phyloP scores from a whole-genome alignment of 345 rosid genomes.

The Microcos paniculata region DNA sequence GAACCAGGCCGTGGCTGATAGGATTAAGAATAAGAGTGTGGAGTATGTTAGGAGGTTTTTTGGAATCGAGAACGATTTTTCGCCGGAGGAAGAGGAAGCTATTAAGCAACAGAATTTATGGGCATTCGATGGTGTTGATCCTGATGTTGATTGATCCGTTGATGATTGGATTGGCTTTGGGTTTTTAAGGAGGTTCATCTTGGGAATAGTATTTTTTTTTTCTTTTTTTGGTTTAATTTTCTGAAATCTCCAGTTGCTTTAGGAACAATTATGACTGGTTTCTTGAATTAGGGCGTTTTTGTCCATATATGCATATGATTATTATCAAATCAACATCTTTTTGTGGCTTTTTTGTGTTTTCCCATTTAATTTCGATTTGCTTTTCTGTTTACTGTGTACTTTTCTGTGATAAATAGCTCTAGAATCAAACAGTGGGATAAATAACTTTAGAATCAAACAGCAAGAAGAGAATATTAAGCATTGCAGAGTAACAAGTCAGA shows the following conservation, averaged over 20 bases:
- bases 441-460: neutral
- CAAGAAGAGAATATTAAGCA: neutral
- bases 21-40: constrained; percentile 44
- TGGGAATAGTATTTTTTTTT: neutral
- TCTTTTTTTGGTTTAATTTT: no score
- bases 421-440: no score
- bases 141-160: constrained; percentile 13
- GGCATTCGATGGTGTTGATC: constrained; percentile 34
- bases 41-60: constrained; percentile 37
- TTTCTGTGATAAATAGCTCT: no score
- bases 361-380: no score
- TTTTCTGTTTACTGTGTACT: neutral
- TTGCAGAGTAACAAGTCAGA: neutral
- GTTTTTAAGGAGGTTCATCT: neutral
- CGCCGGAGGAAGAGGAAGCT: constrained; percentile 38
- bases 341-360: no score
- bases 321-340: no score
- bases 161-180: neutral
- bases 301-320: no score
- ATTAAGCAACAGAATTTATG: constrained; percentile 24
- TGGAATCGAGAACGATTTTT: constrained; percentile 37
- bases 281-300: no score
- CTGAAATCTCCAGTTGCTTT: no score
- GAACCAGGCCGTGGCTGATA: constrained; percentile 24
- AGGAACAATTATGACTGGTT: no score